Base-by-base conservation (phyloP, 1,139 yeast species). In the Lodderomyces orthopsilosis region DNA sequence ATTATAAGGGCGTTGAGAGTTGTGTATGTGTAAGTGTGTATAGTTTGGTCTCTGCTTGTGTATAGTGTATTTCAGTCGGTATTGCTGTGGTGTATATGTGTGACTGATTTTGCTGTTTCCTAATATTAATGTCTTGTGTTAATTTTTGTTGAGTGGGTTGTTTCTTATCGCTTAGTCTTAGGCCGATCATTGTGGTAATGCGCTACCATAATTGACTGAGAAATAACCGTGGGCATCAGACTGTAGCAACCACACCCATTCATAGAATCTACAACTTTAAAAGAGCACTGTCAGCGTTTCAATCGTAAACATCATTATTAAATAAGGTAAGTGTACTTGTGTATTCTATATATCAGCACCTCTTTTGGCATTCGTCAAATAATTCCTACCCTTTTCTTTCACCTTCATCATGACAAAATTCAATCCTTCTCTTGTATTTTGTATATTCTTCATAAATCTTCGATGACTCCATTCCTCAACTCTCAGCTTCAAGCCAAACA, bases 401-500 rank as follows among this genome's bases (percentile, higher is more conserved):
- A 70, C 55, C 41, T 61, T 59, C 53, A 81, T 81, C 90, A 91
- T 85, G 18, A 89, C 96, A 60, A 77, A 80, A 40, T 78, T 70
- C 75, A 91, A 77, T 2, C 96, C 96, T 46, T 78, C 70, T 46
- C 89, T 74, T 17, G 93, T 81, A 51, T 79, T 79, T 45, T 66
- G 69, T 50, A 87, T 67, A 59, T 90, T 86, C 43, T 82, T 82
- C 37, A 80, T 72, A 58, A 91, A 89, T 57, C 77, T 76, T 28
- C 72, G 71, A 54, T 80, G 82, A 38, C 95, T 83, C 96, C 96
- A 90, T 38, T 74, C 72, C 62, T 91, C 98, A 44, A 91, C 87
- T 50, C 82, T 73, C 57, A 81, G 81, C 56, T 80, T 83, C 55
- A 90, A 73, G 1, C 89, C 88, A 44, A 69, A 46, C 55, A 88